Evolutionary conservation across 2,329 filamentous ascomycete genomes (phyloP).

Genomic region (Lasiodiplodia sp.): DNA sequence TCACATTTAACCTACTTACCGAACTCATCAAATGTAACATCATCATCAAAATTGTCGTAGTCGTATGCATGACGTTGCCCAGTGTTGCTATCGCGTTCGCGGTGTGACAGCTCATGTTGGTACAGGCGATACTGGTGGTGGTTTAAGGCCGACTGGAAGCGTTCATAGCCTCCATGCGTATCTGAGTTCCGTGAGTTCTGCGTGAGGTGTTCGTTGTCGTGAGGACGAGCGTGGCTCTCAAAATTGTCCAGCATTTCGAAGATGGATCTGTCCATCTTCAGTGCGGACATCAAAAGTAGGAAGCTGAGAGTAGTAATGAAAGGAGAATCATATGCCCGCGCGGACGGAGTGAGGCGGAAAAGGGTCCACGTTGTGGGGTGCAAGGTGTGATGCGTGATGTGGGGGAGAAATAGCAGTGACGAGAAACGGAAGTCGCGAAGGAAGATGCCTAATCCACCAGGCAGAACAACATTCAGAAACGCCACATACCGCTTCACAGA

Average conservation of each 20-base stretch:
- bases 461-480: background rate
- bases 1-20: background rate
- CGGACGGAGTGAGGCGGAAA: background rate
- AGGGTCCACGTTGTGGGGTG: background rate
- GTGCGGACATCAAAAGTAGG: background rate
- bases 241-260: constrained; percentile 29
- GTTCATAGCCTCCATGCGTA: background rate
- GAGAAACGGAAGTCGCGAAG: background rate
- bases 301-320: background rate
- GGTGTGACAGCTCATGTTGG: background rate
- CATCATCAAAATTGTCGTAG: background rate
- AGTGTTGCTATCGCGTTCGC: background rate
- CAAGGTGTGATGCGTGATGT: background rate
- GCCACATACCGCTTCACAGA: background rate
- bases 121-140: background rate
- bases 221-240: background rate
- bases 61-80: background rate
- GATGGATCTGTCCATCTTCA: constrained; percentile 24
- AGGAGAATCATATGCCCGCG: background rate
- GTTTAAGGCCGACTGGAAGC: too few species aligned
- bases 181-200: background rate
- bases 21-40: constrained; percentile 17
- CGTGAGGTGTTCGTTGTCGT: background rate
- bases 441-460: background rate
- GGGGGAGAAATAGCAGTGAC: background rate